phyloP scores from a whole-genome alignment of 192 early-diverging fungal genomes.

The Coemansia sp. region DNA sequence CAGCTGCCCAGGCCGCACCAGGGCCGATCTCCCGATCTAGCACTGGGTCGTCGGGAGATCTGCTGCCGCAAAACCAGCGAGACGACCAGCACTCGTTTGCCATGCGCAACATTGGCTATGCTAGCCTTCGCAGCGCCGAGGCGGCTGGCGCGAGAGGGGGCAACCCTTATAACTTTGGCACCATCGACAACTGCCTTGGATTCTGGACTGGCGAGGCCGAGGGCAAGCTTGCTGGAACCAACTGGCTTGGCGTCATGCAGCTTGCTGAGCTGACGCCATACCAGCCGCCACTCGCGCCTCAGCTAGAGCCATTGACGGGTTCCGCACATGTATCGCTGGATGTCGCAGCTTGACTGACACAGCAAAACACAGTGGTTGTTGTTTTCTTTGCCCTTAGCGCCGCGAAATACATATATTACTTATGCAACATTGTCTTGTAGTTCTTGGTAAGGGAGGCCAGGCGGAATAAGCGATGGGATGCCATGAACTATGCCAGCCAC shows the following conservation, averaged over 20 bases:
- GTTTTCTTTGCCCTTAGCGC: not conserved
- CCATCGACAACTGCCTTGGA: slow-evolving; percentile 78
- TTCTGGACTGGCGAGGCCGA: slow-evolving; percentile 73
- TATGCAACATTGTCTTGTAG: not conserved
- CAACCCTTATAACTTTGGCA: slow-evolving; percentile 82
- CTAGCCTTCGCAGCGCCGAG: slow-evolving; percentile 17
- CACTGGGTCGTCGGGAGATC: slow-evolving; percentile 29
- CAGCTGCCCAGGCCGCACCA: slow-evolving; percentile 45
- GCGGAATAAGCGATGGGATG: not conserved
- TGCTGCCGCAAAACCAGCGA: slow-evolving; percentile 26
- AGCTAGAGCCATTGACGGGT: slow-evolving; percentile 3
- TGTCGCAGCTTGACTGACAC: not conserved
- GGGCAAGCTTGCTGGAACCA: slow-evolving; percentile 62
- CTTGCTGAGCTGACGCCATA: slow-evolving; percentile 43
- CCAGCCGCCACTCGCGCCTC: slow-evolving; percentile 30
- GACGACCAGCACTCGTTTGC: slow-evolving; percentile 29
- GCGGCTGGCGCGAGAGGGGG: slow-evolving; percentile 18
- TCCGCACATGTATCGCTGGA: slow-evolving; percentile 15
- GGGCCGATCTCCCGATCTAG: slow-evolving; percentile 31
- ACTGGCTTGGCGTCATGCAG: slow-evolving; percentile 61
- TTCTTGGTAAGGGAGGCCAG: not conserved
- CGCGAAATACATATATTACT: not conserved
- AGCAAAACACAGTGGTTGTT: too few species aligned
- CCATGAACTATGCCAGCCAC: slow-evolving; percentile 18
- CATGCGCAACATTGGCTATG: slow-evolving; percentile 25